Percentiles rank a stretch among this genome's conserved stretches.
Conservation (phyloP, 2,329 filamentous ascomycete species). For the Epichloe uncinata region DNA sequence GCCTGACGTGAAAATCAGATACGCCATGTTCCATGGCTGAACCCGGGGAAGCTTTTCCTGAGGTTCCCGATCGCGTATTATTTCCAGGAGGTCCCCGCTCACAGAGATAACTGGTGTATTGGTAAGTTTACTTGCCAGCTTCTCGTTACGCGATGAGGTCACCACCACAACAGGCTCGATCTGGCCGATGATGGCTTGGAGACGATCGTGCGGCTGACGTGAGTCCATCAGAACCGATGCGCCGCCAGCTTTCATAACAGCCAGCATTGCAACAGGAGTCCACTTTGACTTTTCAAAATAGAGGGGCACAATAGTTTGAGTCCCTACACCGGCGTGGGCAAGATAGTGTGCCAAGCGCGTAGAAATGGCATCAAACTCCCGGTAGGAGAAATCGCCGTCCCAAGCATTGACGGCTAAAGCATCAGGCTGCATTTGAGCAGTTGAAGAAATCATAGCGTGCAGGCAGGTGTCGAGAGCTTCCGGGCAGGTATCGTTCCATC, state of each 20-base stretch:
- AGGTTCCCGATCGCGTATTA: neutral
- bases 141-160: conserved; percentile 5
- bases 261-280: conserved; percentile 4
- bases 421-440: conserved; percentile 1
- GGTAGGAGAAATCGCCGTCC: conserved; percentile 28
- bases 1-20: conserved; percentile 12
- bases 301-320: conserved; percentile 1
- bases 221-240: conserved; percentile 7
- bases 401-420: conserved; percentile 6
- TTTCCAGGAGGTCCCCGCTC: neutral
- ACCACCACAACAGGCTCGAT: conserved; percentile 9
- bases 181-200: conserved; percentile 9
- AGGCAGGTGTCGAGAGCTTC: neutral
- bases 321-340: neutral
- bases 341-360: conserved; percentile 6
- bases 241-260: conserved; percentile 2
- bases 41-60: neutral
- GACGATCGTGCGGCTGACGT: conserved; percentile 7
- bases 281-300: conserved; percentile 7
- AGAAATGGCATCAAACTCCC: conserved; percentile 15
- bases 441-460: conserved; percentile 2
- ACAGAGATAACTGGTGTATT: neutral
- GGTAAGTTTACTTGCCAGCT: conserved; percentile 5
- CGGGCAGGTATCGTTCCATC: conserved; percentile 2
- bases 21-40: conserved; percentile 4